Percentiles rank a stretch among this genome's conserved stretches.
Evolutionary conservation across 2,329 filamentous ascomycete genomes (phyloP).

Genomic region (Hawksworthiomyces lignivorus): DNA sequence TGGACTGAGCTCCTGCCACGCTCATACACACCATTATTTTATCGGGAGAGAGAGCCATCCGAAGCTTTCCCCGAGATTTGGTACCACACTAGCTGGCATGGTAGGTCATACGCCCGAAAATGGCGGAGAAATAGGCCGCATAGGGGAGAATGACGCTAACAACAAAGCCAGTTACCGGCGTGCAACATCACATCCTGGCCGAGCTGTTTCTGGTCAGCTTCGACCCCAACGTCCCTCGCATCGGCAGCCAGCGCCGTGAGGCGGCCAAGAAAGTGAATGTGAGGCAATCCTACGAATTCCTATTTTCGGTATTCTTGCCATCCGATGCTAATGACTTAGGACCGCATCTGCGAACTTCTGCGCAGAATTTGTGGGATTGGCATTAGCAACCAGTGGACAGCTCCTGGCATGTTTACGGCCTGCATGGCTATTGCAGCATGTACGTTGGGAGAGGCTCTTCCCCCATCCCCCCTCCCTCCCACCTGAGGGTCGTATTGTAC

Average conservation of each 20-base stretch:
- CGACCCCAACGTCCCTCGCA: constrained; percentile 43
- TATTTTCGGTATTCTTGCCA: no score
- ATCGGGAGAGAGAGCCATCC: constrained; percentile 26
- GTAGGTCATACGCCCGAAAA: constrained; percentile 29
- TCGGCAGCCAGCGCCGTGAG: constrained; percentile 32
- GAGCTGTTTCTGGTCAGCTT: constrained; percentile 49
- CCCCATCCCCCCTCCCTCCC: no score
- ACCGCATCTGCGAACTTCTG: constrained; percentile 38
- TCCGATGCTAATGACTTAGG: no score
- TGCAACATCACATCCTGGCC: constrained; percentile 53
- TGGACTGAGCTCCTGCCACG: constrained; percentile 41
- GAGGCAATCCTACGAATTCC: no score
- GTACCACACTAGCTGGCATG: constrained; percentile 48
- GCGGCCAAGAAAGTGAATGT: constrained; percentile 11
- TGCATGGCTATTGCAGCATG: constrained; percentile 49
- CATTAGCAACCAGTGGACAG: constrained; percentile 45
- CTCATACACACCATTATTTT: constrained; percentile 49
- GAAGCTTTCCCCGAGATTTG: constrained; percentile 50
- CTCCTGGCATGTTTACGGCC: constrained; percentile 46
- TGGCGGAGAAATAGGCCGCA: neutral
- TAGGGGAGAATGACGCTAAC: neutral
- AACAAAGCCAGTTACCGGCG: constrained; percentile 40
- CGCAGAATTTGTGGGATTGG: constrained; percentile 52
- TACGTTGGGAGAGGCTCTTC: constrained; percentile 22
- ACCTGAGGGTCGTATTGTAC: no score